Evolutionary conservation across 2,329 filamentous ascomycete genomes (phyloP), one percentile per base, ranked within the genome.

Genomic region (Diaporthe longicolla): DNA sequence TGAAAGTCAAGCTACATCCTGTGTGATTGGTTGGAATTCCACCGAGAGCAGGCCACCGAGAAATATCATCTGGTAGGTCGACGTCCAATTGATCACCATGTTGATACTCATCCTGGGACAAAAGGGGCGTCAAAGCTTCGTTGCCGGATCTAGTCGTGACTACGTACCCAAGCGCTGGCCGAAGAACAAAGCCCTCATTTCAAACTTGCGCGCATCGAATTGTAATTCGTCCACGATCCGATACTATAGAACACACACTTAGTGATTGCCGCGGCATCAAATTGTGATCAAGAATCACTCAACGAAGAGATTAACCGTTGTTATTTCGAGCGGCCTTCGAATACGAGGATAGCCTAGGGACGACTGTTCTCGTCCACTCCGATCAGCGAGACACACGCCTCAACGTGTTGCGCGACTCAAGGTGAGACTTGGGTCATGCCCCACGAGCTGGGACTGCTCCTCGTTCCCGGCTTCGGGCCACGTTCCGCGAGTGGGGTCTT

Each of bases 361-460:
- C 24, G 48, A 37, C 63, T 54, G 45, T 54, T 40, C 32, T 54
- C 21, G 63, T 68, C 40, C 43, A 24, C 59, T 21, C 29, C 58
- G 59, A 52, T 24, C 59, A 52, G 48, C 70, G 29, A 37, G n/a
- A 45, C 69, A 63, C 43, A 40, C 45, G 29, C 5, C n/a, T 48
- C 24, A 37, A 68, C 48, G n/a, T 54, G 48, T 50, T 68, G 45
- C 45, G 48, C 57, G 57, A 71, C 35, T 63, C 57, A 63, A 58
- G 54, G 17, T 70, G 40, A 57, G 52, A 70, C 66, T 58, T 70
- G 66, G 66, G 40, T 57, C 40, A 55, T 58, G 52, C 66, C 48
- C 52, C 71, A 54, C 69, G 61, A 74, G 74, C 74, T 74, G 73
- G 74, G 74, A 76, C 74, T 76, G 63, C 73, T 74, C 73, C 65